Base-by-base conservation (phyloP, 331 rosid genomes). In the Cucumis variabilis region DNA sequence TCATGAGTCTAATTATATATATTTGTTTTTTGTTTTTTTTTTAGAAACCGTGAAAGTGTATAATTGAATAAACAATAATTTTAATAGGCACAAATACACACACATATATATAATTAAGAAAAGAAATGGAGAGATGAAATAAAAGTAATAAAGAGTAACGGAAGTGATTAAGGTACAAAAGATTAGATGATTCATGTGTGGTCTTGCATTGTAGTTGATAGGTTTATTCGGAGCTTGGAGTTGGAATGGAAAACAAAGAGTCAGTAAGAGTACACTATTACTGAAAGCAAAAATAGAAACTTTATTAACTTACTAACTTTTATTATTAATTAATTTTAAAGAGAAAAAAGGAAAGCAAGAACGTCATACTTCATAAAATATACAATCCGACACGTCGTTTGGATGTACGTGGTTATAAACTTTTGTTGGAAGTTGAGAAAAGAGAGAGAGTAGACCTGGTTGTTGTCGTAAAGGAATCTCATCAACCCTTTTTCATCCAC, bases 381-480 rank as follows among this genome's bases (percentile, higher is more conserved):
- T 13, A 77, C 1, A 78, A 28, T 55, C 85, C 70, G 85, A 81
- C 85, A 81, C 70, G 85, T 81, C 85, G 85, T 81, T 81, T 81
- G 30, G 25, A 19, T 58, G 85, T 81, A 81, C 69, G 85, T 81
- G 58, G 85, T 81, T 81, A 81, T 20, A 81, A 58, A 19, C 28
- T 81, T 81, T 79, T 53, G 66, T 51, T 79, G 84, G 84, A 79
- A 79, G 84, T 79, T 79, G 46, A 66, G n/a, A 63, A 63, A 82
- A 37, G 6, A 37, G 44, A 37, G 44, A 37, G 33, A 65, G 70
- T 81, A 81, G 27, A 81, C 28, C 27, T 81, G 85, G 85, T 81
- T 81, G 85, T 81, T 81, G 85, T 55, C 85, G 70, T 58, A 81
- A 81, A 55, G 70, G 85, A 58, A 81, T 81, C 70, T 81, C 50